phyloP scores from a whole-genome alignment of 2,329 filamentous ascomycete genomes.

The Clonostachys chloroleuca region DNA sequence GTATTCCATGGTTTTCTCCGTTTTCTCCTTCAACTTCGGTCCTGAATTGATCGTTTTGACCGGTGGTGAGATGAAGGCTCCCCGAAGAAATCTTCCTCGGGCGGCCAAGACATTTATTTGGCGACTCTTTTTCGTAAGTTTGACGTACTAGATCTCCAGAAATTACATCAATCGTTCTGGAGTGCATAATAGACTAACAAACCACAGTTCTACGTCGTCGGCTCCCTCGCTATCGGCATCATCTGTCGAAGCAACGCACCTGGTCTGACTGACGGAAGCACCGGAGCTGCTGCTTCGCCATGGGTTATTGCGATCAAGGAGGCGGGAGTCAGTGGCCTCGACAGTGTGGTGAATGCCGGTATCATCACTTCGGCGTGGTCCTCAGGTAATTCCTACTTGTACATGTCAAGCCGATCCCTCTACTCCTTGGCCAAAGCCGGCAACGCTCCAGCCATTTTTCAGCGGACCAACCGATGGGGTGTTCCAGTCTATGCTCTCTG shows the following conservation, averaged over 20 bases:
- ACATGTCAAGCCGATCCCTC: conserved; percentile 40
- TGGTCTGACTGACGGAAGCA: conserved; percentile 19
- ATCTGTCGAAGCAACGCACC: conserved; percentile 23
- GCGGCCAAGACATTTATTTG: conserved; percentile 24
- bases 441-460: conserved; percentile 33
- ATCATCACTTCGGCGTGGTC: conserved; percentile 57
- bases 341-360: conserved; percentile 50
- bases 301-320: conserved; percentile 51
- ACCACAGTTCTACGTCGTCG: conserved; percentile 22
- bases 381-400: conserved; percentile 53
- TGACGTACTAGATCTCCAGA: no score
- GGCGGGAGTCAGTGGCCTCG: conserved; percentile 39
- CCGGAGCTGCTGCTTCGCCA: conserved; percentile 41
- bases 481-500: conserved; percentile 21
- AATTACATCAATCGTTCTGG: no score
- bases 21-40: conserved; percentile 47
- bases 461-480: conserved; percentile 15
- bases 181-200: no score
- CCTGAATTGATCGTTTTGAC: conserved; percentile 29
- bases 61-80: conserved; percentile 26
- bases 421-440: conserved; percentile 38
- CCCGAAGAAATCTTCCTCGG: conserved; percentile 25
- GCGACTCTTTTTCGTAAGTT: conserved; percentile 18
- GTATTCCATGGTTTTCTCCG: conserved; percentile 48
- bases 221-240: conserved; percentile 38